Base-by-base conservation (phyloP, 768 basidiomycete species). In the Auriscalpium orientale region DNA sequence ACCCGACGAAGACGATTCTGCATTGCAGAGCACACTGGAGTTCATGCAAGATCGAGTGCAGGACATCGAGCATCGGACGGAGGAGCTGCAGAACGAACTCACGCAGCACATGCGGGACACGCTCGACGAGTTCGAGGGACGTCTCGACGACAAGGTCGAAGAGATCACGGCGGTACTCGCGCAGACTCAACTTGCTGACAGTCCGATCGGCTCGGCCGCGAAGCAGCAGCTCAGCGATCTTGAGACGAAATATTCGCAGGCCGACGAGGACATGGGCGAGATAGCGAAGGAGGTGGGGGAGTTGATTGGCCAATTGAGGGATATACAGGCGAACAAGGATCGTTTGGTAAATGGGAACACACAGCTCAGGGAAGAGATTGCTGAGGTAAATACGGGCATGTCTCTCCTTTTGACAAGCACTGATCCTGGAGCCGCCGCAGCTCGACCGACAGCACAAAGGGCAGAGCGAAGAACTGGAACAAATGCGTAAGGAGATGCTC, bases 261-360 rank as follows among this genome's bases (percentile, higher is more conserved):
- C 57, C n/a, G 61, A 55, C 15, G 38, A 43, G 28, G 61, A 62
- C 9, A 52, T 62, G 13, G 22, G 37, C 12, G 61, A 62, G 44
- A 49, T 62, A 7, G 58, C 52, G 6, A 53, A 54, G 21, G 61
- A 62, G 46, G 48, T 60, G 43, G 56, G 52, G 8, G 58, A 53
- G 5, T 38, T 60, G 33, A 46, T 62, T 8, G 51, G 49, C 13
- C 43, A 40, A 49, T 20, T 56, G 40, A 57, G 56, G 34, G 13
- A 18, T 2, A 55, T 64, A 12, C 28, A 51, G 34, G 38, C 51
- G 4, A 55, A 55, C 16, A 51, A 52, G 16, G 49, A 46, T 15
- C 51, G 47, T 15, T 36, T 54, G 20, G 56, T 38, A 44, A 49
- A 56, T 48, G 65, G 68, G 53, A 67, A 70, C 28, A 55, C 40